Evolutionary conservation across 1,284 basidiomycete species (phyloP), one percentile per base, ranked within the genome.

Genomic region (Marasmius oreades): DNA sequence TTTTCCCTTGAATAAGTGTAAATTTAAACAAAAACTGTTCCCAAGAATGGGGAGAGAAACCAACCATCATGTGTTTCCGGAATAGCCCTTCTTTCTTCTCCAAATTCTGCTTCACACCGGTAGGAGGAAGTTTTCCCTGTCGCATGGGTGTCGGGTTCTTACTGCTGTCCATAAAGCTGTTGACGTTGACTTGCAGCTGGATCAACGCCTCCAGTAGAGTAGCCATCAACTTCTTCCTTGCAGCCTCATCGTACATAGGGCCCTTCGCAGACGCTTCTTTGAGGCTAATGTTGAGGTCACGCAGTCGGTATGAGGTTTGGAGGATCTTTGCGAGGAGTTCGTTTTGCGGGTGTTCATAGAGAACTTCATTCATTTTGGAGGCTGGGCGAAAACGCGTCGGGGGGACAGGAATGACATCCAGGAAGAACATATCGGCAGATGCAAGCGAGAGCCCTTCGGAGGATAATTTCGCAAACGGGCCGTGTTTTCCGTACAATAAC

Each of bases 81-180:
- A 99, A 99, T 52, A 99, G 73, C 56, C 97, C 97, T 66, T 99
- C 97, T 75, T 99, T 99, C 83, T 99, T 99, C 75, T 99, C 97
- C 63, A 99, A 76, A 12, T 90, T 84, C 72, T 99, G 97, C 79
- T 99, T 99, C 64, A 99, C 87, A 67, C 97, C 97, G 43, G 88
- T 81, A 20, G 95, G 93, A 22, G 95, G 95, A n/a, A 94, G 77
- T 67, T 93, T 95, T 18, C 96, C 96, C 68, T 93, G 90, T 58
- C 90, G 83, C 62, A 92, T 77, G 3, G 86, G 81, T 28, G 87
- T 78, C 1, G 97, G 95, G 69, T 99, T 99, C 77, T 98, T 98
- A 69, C 86, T 92, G 66, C 93, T 95, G 71, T 99, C 97, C 72
- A 99, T 92, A 73, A 98, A 98, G 69, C 90, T 94, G 71, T 99